phyloP scores from a whole-genome alignment of 805 yeast genomes.

The Candida patagonica region DNA sequence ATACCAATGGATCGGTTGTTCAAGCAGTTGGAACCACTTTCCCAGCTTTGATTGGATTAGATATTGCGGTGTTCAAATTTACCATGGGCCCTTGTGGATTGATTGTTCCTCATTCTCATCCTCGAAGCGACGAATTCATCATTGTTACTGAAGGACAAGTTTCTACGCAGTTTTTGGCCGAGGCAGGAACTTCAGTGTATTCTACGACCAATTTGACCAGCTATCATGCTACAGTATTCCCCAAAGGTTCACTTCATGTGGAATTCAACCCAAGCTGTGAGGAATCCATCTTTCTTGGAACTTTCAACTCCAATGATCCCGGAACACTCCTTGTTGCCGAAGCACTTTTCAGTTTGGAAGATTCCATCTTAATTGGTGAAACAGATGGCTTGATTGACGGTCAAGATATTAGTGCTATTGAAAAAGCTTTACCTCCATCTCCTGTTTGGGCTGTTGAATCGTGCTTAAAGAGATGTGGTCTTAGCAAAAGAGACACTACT shows the following conservation, averaged over 20 bases:
- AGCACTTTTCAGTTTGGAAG: constrained; percentile 14
- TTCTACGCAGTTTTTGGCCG: constrained; percentile 14
- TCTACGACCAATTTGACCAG: constrained; percentile 5
- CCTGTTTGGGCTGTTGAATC: constrained; percentile 12
- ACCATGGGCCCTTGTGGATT: constrained; percentile 15
- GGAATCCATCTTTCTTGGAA: constrained; percentile 10
- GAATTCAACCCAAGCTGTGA: constrained; percentile 16
- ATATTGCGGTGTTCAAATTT: constrained; percentile 10
- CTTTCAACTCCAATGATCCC: constrained; percentile 15
- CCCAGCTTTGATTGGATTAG: constrained; percentile 14
- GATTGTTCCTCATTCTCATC: constrained; percentile 16
- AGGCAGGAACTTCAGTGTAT: constrained; percentile 12
- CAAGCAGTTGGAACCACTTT: constrained; percentile 10
- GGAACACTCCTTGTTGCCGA: constrained; percentile 14
- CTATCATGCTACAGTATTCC: constrained; percentile 14
- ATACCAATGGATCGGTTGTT: constrained; percentile 9
- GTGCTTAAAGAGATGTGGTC: constrained; percentile 8
- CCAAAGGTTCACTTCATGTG: constrained; percentile 14
- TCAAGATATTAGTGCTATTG: constrained; percentile 5
- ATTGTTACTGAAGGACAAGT: constrained; percentile 14
- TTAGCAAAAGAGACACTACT: constrained; percentile 1
- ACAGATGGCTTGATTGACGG: constrained; percentile 11
- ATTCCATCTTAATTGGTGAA: constrained; percentile 8
- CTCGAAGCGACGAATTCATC: constrained; percentile 14
- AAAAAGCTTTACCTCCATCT: constrained; percentile 10